Evolutionary conservation across 129 eudicot species (phyloP).

Genomic region (Heracleum sosnowskyi): DNA sequence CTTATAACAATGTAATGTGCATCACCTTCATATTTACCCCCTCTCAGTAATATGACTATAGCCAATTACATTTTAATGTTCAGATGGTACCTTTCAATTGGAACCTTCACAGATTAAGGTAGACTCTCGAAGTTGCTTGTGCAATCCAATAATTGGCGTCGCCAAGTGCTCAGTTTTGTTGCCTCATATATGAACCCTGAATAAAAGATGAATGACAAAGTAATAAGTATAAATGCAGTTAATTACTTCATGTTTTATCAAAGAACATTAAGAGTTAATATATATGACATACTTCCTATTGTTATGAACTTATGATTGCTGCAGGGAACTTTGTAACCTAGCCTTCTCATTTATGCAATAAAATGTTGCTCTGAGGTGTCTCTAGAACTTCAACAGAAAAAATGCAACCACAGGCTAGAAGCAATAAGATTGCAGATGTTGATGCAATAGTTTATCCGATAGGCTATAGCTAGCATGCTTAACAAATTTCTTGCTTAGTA

Average conservation of each 20-base stretch:
- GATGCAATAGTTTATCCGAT: conserved; percentile 28
- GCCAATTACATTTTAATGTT: conserved; percentile 7
- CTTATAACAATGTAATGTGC: not conserved
- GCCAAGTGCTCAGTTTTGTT: conserved; percentile 46
- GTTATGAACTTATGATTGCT: conserved; percentile 28
- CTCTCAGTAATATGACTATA: not conserved
- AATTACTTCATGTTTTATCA: not conserved
- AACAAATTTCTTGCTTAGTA: conserved; percentile 23
- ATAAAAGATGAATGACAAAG: not conserved
- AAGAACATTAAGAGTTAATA: not conserved
- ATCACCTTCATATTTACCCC: not conserved
- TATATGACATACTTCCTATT: conserved; percentile 45
- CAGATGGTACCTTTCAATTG: conserved; percentile 43
- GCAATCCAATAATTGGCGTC: conserved; percentile 46
- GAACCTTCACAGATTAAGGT: conserved; percentile 54
- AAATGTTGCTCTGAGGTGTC: conserved; percentile 31
- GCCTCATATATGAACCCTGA: conserved; percentile 43
- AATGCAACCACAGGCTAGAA: conserved; percentile 37
- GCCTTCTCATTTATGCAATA: conserved; percentile 35
- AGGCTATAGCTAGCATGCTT: conserved; percentile 46
- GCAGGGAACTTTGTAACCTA: conserved; percentile 42
- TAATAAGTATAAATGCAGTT: not conserved
- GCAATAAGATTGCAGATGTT: conserved; percentile 40
- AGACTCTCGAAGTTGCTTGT: conserved; percentile 50
- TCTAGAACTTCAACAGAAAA: conserved; percentile 28